phyloP scores from a whole-genome alignment of 129 eudicot species.

The Rutidosis leptorrhynchoides region DNA sequence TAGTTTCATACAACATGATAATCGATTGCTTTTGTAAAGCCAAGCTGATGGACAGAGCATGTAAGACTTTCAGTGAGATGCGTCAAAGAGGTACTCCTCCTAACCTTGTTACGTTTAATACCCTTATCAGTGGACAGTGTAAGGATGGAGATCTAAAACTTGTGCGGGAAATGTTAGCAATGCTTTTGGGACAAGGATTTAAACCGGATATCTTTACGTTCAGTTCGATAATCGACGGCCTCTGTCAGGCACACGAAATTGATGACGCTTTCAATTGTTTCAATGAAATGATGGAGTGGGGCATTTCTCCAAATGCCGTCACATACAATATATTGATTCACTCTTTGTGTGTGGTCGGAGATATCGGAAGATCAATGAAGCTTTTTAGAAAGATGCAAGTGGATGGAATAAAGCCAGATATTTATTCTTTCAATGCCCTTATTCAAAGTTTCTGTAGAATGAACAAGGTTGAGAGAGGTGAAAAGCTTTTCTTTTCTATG shows the following conservation, averaged over 20 bases:
- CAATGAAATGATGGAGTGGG: conserved; percentile 75
- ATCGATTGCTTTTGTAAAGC: conserved; percentile 71
- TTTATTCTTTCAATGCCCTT: conserved; percentile 66
- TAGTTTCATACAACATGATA: conserved; percentile 66
- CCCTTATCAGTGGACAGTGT: conserved; percentile 56
- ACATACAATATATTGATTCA: conserved; percentile 71
- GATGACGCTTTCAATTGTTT: conserved; percentile 78
- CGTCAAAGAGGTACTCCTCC: conserved; percentile 42
- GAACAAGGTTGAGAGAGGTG: conserved; percentile 64
- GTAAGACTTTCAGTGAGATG: conserved; percentile 54
- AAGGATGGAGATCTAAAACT: conserved; percentile 48
- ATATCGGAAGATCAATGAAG: conserved; percentile 41
- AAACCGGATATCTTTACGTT: conserved; percentile 76
- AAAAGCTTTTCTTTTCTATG: conserved; percentile 60
- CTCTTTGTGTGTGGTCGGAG: conserved; percentile 53
- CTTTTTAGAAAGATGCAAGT: conserved; percentile 59
- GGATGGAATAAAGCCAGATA: conserved; percentile 68
- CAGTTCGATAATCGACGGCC: conserved; percentile 63
- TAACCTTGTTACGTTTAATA: conserved; percentile 70
- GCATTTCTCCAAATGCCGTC: conserved; percentile 58
- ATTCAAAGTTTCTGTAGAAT: conserved; percentile 67
- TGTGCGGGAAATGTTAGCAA: conserved; percentile 56
- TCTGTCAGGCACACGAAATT: conserved; percentile 56
- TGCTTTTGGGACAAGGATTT: conserved; percentile 46
- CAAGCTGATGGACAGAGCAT: conserved; percentile 53